Conservation (phyloP, 345 rosid genomes). For the Erysimum cheiranthoides region DNA sequence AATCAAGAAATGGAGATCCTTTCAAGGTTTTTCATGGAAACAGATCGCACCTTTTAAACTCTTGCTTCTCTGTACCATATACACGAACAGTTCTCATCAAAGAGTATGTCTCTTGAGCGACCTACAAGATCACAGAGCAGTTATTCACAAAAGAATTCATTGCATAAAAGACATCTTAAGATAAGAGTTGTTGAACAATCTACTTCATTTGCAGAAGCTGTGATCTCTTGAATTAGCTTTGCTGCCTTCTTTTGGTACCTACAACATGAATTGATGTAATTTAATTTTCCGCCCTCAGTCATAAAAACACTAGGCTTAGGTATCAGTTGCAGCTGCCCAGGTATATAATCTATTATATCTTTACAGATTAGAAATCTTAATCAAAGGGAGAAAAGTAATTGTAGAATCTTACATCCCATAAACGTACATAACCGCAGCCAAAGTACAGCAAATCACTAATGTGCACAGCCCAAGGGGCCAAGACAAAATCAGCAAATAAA, state of each 20-base stretch:
- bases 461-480: constrained; percentile 87
- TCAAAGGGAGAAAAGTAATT: constrained; percentile 19
- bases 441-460: constrained; percentile 70
- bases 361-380: constrained; percentile 21
- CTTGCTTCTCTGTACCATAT: constrained; percentile 90
- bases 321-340: constrained; percentile 13
- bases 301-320: constrained; percentile 20
- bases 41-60: constrained; percentile 65
- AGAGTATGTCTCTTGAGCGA: constrained; percentile 97
- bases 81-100: constrained; percentile 97
- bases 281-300: constrained; percentile 27
- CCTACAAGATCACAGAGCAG: constrained; percentile 53
- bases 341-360: neutral
- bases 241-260: constrained; percentile 99
- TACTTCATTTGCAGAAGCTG: constrained; percentile 96
- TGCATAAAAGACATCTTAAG: constrained; percentile 29
- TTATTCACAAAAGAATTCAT: constrained; percentile 8
- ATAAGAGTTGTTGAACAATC: constrained; percentile 28
- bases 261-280: constrained; percentile 33
- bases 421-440: constrained; percentile 75
- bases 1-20: constrained; percentile 14
- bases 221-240: constrained; percentile 79
- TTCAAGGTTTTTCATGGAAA: neutral
- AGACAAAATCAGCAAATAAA: constrained; percentile 83
- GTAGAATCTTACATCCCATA: constrained; percentile 76